Evolutionary conservation across 495 filamentous ascomycete species (phyloP).

Genomic region (Xylaria acuta): DNA sequence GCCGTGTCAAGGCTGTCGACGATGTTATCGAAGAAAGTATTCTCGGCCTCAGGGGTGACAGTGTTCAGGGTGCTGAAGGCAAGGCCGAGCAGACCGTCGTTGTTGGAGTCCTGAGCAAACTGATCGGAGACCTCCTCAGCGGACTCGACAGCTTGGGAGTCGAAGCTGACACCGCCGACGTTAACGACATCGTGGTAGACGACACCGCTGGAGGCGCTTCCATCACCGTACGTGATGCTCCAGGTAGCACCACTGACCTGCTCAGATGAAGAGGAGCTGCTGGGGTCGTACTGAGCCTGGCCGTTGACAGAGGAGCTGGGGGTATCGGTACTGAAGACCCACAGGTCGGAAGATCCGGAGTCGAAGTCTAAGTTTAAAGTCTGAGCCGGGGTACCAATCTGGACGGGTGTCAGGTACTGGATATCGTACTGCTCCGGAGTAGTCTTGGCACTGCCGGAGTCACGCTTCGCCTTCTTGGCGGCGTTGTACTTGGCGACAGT

Average conservation of each 20-base stretch:
- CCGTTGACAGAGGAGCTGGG: constrained; percentile 58
- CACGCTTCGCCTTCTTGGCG: constrained; percentile 53
- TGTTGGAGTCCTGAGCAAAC: constrained; percentile 64
- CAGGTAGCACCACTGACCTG: constrained; percentile 61
- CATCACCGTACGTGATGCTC: constrained; percentile 74
- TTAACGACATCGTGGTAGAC: constrained; percentile 74
- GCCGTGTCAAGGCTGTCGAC: constrained; percentile 59
- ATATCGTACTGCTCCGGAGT: constrained; percentile 62
- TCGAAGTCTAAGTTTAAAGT: constrained; percentile 72
- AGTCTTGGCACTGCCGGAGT: constrained; percentile 56
- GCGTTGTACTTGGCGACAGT: constrained; percentile 42
- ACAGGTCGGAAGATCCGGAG: constrained; percentile 76
- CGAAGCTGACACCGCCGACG: constrained; percentile 67
- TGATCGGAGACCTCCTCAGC: constrained; percentile 63
- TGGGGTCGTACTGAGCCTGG: constrained; percentile 59
- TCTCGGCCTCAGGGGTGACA: constrained; percentile 62
- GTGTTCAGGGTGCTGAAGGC: constrained; percentile 77
- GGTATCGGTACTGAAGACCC: constrained; percentile 44
- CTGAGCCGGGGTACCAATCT: constrained; percentile 59
- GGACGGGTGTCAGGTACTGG: constrained; percentile 71
- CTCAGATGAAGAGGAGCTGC: constrained; percentile 50
- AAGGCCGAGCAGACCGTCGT: constrained; percentile 76
- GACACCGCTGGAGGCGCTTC: constrained; percentile 65
- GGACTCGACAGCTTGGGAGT: constrained; percentile 71
- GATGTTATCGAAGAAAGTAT: constrained; percentile 77